These are phyloP conservation scores for Phytopythium chamaehyphon DNA, from an alignment of 352 stramenopile genomes.

Conservation along the genomic window DNA sequence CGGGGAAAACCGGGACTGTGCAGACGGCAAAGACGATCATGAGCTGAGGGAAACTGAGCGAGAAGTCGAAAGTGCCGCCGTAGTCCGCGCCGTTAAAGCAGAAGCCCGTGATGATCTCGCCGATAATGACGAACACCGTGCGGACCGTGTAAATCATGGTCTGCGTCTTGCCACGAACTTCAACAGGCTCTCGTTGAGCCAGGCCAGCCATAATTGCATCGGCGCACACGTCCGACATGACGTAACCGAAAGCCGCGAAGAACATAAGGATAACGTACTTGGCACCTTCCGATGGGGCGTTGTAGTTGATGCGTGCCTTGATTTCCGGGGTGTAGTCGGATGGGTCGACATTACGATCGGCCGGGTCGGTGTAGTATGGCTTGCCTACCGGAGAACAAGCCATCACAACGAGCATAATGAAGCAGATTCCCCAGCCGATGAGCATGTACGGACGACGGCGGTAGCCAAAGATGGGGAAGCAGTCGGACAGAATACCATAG, in stretches of 20 bases:
- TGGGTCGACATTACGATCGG: conserved; percentile 10
- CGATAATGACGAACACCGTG: conserved; percentile 28
- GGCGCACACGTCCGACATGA: conserved; percentile 69
- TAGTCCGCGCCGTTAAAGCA: conserved; percentile 17
- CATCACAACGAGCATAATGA: conserved; percentile 39
- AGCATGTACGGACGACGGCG: conserved; percentile 62
- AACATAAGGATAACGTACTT: conserved; percentile 74
- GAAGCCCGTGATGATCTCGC: conserved; percentile 33
- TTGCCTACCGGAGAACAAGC: conserved; percentile 27
- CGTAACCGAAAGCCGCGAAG: conserved; percentile 63
- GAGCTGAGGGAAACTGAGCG: conserved; percentile 21
- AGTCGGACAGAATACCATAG: conserved; percentile 57
- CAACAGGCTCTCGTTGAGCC: conserved; percentile 39
- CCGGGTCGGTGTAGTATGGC: conserved; percentile 40
- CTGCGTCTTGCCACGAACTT: conserved; percentile 35
- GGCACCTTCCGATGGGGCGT: conserved; percentile 23
- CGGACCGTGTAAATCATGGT: conserved; percentile 42
- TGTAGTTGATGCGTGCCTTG: conserved; percentile 24
- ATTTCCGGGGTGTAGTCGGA: conserved; percentile 23
- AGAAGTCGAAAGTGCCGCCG: conserved; percentile 21
- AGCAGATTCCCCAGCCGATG: conserved; percentile 42
- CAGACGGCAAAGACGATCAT: conserved; percentile 23
- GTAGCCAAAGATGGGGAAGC: conserved; percentile 48
- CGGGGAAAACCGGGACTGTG: conserved; percentile 13
- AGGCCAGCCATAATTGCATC: conserved; percentile 55